Evolutionary conservation across 2,329 filamentous ascomycete genomes (phyloP).

Genomic region (Fusarium odoratissimum): DNA sequence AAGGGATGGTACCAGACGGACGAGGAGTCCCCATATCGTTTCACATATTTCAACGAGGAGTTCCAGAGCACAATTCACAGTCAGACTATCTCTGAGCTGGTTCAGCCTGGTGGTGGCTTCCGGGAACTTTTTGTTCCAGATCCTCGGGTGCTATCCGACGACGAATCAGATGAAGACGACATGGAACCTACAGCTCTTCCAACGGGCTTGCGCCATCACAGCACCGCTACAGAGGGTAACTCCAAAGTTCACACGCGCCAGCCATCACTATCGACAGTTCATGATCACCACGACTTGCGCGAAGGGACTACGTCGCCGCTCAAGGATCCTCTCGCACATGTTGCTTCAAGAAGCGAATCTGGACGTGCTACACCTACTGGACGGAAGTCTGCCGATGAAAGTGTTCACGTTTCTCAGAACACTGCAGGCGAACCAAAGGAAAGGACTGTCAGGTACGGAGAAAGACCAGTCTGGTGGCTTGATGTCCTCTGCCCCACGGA

Average conservation of each 20-base stretch:
- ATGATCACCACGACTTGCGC: slow-evolving; percentile 31
- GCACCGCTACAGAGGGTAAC: slow-evolving; percentile 51
- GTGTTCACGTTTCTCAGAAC: slow-evolving; percentile 30
- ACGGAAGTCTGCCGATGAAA: slow-evolving; percentile 52
- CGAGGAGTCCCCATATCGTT: slow-evolving; percentile 91
- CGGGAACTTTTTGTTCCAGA: slow-evolving; percentile 91
- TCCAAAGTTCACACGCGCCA: slow-evolving; percentile 60
- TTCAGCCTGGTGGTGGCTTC: slow-evolving; percentile 87
- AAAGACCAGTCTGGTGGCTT: slow-evolving; percentile 95
- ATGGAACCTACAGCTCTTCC: slow-evolving; percentile 51
- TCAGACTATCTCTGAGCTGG: slow-evolving; percentile 91
- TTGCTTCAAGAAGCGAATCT: slow-evolving; percentile 51
- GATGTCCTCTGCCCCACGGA: slow-evolving; percentile 93
- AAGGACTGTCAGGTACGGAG: slow-evolving; percentile 72
- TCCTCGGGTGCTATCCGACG: slow-evolving; percentile 78
- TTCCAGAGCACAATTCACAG: slow-evolving; percentile 96
- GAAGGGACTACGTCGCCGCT: slow-evolving; percentile 47
- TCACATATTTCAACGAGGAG: slow-evolving; percentile 99
- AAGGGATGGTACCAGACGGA: slow-evolving; percentile 87
- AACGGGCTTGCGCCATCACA: slow-evolving; percentile 39
- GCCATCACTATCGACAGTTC: slow-evolving; percentile 54
- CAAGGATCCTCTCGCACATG: slow-evolving; percentile 48
- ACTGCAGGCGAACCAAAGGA: slow-evolving; percentile 40
- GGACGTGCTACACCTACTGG: slow-evolving; percentile 61
- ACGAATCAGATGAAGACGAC: slow-evolving; percentile 75